Evolutionary conservation across 768 basidiomycete genomes (phyloP).

Genomic region (Phylloporus rhodoxanthus): DNA sequence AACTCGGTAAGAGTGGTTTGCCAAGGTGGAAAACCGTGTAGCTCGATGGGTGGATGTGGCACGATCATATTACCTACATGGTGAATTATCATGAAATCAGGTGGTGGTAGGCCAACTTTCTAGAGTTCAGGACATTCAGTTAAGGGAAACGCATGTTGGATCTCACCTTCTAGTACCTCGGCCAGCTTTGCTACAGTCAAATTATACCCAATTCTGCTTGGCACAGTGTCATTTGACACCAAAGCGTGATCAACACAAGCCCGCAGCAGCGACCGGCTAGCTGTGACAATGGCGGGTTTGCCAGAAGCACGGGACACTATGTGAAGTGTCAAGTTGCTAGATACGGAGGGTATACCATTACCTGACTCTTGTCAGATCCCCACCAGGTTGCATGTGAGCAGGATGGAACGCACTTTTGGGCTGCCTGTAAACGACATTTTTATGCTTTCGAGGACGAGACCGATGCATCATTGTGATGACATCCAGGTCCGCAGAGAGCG

Average conservation of each 20-base stretch:
- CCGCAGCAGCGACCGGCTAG: constrained; percentile 42
- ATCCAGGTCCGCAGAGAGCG: constrained; percentile 9
- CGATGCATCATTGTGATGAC: constrained; percentile 17
- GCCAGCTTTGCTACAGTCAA: constrained; percentile 45
- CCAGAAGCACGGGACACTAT: constrained; percentile 55
- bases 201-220: constrained; percentile 18
- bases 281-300: constrained; percentile 59
- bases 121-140: constrained; percentile 31
- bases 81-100: constrained; percentile 77
- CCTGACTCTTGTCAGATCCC: constrained; percentile 10
- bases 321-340: constrained; percentile 41
- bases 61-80: constrained; percentile 38
- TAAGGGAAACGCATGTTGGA: neutral
- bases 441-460: constrained; percentile 17
- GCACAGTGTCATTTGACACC: neutral
- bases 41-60: constrained; percentile 47
- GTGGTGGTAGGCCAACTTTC: constrained; percentile 51
- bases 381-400: neutral
- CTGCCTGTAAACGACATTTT: constrained; percentile 23
- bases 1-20: constrained; percentile 79
- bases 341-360: constrained; percentile 8
- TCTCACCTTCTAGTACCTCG: constrained; percentile 53
- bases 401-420: constrained; percentile 17
- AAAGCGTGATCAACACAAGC: constrained; percentile 5
- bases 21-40: constrained; percentile 81